A percentile compares a stretch with the other conserved stretches of the same genome.
These are phyloP conservation scores for Termitomyces sp. DNA, from an alignment of 768 basidiomycete genomes.

Conservation along the genomic window DNA sequence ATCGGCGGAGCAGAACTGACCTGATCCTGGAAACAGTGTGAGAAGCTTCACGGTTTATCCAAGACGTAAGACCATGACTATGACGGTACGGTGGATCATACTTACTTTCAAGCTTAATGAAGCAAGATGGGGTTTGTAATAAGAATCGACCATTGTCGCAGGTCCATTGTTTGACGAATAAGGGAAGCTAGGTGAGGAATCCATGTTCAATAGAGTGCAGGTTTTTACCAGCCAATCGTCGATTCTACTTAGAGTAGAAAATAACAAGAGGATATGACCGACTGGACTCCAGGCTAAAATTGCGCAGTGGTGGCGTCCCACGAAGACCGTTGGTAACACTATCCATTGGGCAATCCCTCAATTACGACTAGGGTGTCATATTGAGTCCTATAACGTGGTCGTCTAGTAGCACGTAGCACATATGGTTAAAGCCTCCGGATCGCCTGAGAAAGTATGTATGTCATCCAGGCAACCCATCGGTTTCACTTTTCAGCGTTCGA, in stretches of 20 bases:
- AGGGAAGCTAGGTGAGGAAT: background rate
- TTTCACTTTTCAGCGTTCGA: conserved; percentile 3
- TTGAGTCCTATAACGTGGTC: background rate
- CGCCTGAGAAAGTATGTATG: background rate
- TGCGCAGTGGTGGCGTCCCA: background rate
- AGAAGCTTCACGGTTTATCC: too few relatives aligned
- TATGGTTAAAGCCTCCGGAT: background rate
- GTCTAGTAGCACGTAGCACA: background rate
- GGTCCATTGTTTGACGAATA: background rate
- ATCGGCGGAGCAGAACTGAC: background rate
- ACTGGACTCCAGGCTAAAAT: too few relatives aligned
- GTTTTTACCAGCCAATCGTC: background rate
- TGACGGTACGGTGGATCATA: background rate
- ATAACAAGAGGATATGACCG: background rate
- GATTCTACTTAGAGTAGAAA: background rate
- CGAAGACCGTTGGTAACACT: background rate
- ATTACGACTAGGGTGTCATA: background rate
- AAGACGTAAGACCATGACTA: background rate
- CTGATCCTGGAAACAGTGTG: background rate
- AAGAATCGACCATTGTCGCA: background rate
- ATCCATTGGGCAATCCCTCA: background rate
- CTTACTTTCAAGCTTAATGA: background rate
- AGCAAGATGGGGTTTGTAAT: background rate
- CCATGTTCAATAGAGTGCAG: too few relatives aligned
- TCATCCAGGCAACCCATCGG: background rate